Conservation (phyloP, 345 rosid genomes). For the Salix suchowensis region DNA sequence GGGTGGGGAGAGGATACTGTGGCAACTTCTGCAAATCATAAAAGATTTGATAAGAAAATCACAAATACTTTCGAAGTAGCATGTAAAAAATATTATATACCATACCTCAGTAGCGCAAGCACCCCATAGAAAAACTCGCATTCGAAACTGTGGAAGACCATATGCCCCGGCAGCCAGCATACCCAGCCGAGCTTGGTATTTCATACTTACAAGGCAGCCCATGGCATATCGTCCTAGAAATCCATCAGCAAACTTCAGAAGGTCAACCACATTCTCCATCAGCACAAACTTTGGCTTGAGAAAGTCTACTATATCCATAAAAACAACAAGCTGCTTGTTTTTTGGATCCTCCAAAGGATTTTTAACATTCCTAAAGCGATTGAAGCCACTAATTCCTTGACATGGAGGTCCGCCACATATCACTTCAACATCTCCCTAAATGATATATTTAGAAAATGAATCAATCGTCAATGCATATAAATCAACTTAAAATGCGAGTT, state of each 20-base stretch:
- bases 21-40: constrained; percentile 48
- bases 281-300: constrained; percentile 62
- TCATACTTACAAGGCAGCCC: constrained; percentile 56
- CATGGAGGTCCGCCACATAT: constrained; percentile 89
- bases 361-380: constrained; percentile 48
- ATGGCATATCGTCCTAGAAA: constrained; percentile 63
- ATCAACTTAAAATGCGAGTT: neutral
- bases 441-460: neutral
- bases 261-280: constrained; percentile 84
- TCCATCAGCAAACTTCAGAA: constrained; percentile 53
- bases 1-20: constrained; percentile 74
- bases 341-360: constrained; percentile 56
- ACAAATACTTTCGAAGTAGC: neutral
- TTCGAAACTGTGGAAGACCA: constrained; percentile 78
- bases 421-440: constrained; percentile 64
- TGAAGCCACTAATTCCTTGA: constrained; percentile 80
- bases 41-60: neutral
- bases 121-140: constrained; percentile 83
- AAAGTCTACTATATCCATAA: constrained; percentile 61
- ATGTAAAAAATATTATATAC: neutral
- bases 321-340: constrained; percentile 57
- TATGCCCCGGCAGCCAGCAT: constrained; percentile 89
- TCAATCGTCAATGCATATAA: neutral
- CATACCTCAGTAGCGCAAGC: constrained; percentile 48
- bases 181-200: constrained; percentile 68